Evolutionary conservation across 2,329 filamentous ascomycete species (phyloP).

Genomic region (Beauveria asiatica): DNA sequence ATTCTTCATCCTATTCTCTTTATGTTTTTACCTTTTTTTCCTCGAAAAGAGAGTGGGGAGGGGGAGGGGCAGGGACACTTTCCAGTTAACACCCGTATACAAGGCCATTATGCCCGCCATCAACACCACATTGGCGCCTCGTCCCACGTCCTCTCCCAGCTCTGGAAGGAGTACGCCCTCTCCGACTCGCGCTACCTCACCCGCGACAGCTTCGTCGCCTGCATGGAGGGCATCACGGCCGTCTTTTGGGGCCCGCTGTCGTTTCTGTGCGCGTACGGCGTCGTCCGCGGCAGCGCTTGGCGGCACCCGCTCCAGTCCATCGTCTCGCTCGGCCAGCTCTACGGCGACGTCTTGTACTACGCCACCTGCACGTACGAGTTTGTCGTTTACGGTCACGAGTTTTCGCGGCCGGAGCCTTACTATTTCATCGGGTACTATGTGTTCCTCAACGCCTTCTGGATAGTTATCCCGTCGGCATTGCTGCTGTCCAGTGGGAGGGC

Average conservation of each 20-base stretch:
- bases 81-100: neutral
- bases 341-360: constrained; percentile 38
- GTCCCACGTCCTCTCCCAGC: constrained; percentile 32
- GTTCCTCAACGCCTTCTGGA: constrained; percentile 37
- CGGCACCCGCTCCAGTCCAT: constrained; percentile 33
- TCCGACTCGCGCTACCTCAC: constrained; percentile 40
- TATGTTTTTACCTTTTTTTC: too few species aligned
- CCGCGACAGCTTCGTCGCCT: constrained; percentile 34
- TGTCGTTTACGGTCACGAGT: constrained; percentile 21
- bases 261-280: constrained; percentile 29
- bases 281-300: constrained; percentile 27
- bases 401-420: constrained; percentile 33
- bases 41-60: neutral
- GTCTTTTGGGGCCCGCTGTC: constrained; percentile 38
- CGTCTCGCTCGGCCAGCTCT: constrained; percentile 32
- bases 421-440: constrained; percentile 40
- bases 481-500: constrained; percentile 14
- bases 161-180: constrained; percentile 43
- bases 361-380: constrained; percentile 31
- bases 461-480: constrained; percentile 30
- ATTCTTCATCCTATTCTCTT: too few species aligned
- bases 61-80: neutral
- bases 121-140: constrained; percentile 24
- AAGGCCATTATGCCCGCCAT: constrained; percentile 36
- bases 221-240: constrained; percentile 39